Base-by-base conservation (phyloP, 768 basidiomycete genomes). In the Hortiboletus flavorubellus region DNA sequence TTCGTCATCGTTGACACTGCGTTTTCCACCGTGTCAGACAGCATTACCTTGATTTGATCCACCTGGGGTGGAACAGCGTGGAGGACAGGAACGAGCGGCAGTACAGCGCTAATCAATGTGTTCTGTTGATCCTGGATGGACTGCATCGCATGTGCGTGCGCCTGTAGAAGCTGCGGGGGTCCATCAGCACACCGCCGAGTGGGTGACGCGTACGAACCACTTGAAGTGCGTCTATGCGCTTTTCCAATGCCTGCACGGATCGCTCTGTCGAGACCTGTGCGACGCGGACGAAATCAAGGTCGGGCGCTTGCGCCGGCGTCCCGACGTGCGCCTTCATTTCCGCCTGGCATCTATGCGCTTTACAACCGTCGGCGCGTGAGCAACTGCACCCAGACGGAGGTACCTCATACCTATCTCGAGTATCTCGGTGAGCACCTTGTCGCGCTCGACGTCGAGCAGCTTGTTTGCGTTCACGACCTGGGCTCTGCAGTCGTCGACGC, bases 321-420 rank as follows among this genome's bases (percentile, higher is more conserved):
- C 86, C 86, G 8, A 89, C 59, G 41, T 80, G 72, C 34, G 78
- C 79, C 60, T 84, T 83, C 30, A 89, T 67, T 59, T 83, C 80
- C 3, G 73, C 75, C 65, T 89, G 87, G 56, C 78, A 80, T 60
- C 84, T 76, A 60, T 84, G 86, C 9, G 83, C 87, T 89, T 58
- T 38, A 51, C 37, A 16, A 26, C 15, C 18, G 45, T n/a, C 18
- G 46, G 40, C 30, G 55, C 23, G 66, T 63, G 56, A 52, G 30
- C 46, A 37, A 46, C 42, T 46, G 33, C 15, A 11, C 23, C 5
- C 7, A 40, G 5, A 6, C 16, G 4, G 5, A 23, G 8, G 11
- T 30, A 16, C 0, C 3, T 1, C 51, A 31, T 41, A 60, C 56
- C 44, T 52, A 56, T 62, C 42, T 58, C 51, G 50, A 63, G 58